Evolutionary conservation across 1,284 basidiomycete genomes (phyloP).

Genomic region (Ustilago tritici): DNA sequence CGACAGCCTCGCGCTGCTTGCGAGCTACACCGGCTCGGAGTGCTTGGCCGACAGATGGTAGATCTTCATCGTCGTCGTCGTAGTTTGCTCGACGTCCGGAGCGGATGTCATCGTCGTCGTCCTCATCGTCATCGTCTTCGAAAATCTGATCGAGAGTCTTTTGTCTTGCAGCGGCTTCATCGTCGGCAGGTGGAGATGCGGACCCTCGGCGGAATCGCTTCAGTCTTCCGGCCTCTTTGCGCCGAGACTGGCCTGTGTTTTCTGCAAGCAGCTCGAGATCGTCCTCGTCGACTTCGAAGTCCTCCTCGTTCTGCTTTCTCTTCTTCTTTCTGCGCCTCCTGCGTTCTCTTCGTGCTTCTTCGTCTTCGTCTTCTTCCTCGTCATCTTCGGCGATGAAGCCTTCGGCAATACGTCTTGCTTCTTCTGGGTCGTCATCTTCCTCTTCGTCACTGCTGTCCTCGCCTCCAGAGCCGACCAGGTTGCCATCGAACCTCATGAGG

Average conservation of each 20-base stretch:
- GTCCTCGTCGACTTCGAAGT: slow-evolving; percentile 88
- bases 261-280: slow-evolving; percentile 94
- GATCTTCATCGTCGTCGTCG: slow-evolving; percentile 73
- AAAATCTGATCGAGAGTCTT: slow-evolving; percentile 82
- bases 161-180: slow-evolving; percentile 73
- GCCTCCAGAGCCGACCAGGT: slow-evolving; percentile 60
- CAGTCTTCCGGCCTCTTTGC: slow-evolving; percentile 53
- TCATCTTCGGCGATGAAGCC: slow-evolving; percentile 69
- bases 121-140: slow-evolving; percentile 78
- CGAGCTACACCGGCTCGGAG: slow-evolving; percentile 48
- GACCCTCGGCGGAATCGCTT: slow-evolving; percentile 71
- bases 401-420: slow-evolving; percentile 65
- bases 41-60: slow-evolving; percentile 61
- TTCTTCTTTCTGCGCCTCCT: slow-evolving; percentile 56
- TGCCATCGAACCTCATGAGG: slow-evolving; percentile 63
- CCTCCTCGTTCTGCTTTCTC: slow-evolving; percentile 71
- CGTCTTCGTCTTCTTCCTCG: slow-evolving; percentile 68
- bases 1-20: slow-evolving; percentile 44
- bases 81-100: slow-evolving; percentile 66
- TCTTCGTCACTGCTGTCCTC: slow-evolving; percentile 65
- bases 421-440: slow-evolving; percentile 68
- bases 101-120: slow-evolving; percentile 72
- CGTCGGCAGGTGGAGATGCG: slow-evolving; percentile 72
- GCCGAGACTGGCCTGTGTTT: slow-evolving; percentile 80
- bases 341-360: slow-evolving; percentile 78